These are phyloP conservation scores for Erodium texanum DNA, from an alignment of 441 rosid species.

Conservation along the genomic window DNA sequence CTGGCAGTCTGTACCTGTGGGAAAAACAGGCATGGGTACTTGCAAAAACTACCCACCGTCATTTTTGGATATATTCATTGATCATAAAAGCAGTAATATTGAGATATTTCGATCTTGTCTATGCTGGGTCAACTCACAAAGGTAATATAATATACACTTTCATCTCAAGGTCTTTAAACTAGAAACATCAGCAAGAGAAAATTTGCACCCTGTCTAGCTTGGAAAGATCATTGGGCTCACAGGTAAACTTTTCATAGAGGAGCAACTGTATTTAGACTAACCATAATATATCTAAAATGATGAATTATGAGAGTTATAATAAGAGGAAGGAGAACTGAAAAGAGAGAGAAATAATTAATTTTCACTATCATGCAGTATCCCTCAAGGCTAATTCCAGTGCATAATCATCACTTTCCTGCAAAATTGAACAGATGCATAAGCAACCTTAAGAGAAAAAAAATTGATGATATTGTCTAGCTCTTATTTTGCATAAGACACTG, in stretches of 20 bases:
- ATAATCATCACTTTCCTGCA: constrained; percentile 89
- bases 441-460: background rate
- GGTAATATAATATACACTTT: background rate
- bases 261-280: background rate
- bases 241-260: background rate
- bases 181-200: background rate
- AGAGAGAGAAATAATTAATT: background rate
- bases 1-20: background rate
- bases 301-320: constrained; percentile 6
- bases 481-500: background rate
- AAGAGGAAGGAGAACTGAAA: background rate
- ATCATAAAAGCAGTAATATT: background rate
- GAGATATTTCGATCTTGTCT: background rate
- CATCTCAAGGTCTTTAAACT: background rate
- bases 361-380: background rate
- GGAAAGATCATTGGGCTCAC: background rate
- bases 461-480: background rate
- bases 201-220: background rate
- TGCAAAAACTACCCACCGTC: background rate
- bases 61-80: background rate
- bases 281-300: background rate
- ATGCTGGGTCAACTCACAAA: constrained; percentile 1
- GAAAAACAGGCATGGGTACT: background rate
- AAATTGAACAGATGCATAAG: constrained; percentile 19
- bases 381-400: constrained; percentile 86